Base-by-base conservation (phyloP, 768 basidiomycete genomes). In the Coprinopsis sp. region DNA sequence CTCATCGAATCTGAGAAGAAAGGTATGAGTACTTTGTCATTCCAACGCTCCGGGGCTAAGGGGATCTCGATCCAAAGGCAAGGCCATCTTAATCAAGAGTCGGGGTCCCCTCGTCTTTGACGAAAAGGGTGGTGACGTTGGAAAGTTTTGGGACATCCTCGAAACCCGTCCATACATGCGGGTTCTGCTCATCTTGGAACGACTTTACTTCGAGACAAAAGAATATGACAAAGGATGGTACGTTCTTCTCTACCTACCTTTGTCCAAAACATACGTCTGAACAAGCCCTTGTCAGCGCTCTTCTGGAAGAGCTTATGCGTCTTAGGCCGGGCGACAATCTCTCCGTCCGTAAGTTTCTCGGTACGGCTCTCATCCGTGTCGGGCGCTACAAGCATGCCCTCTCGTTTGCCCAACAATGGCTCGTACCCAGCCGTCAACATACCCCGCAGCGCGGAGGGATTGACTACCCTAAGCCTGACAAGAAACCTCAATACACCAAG, bases 131-230 rank as follows among this genome's bases (percentile, higher is more conserved):
- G 51, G 58, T 6, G 42, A 57, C 21, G 66, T 68, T 4, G 70
- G 69, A 7, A 50, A 55, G 5, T 76, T 71, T 51, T 69, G 65
- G 64, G 49, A 50, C 13, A 55, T 72, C 6, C 33, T 68, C 6
- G 63, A 67, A 49, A 72, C 73, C 6, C 61, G 72, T 0, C 74
- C 71, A 6, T 74, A 75, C 51, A 73, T 74, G 68, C 69, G 72
- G 7, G 59, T 73, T 6, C 56, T 73, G 6, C 65, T 68, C 44
- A 66, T 68, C 1, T 58, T 67, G 7, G 67, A 68, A 0, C 59
- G 66, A 0, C 24, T 67, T 3, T 63, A 65, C 33, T 63, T 67
- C 45, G 65, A 69, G 37, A 58, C 54, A 11, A 51, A 57, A 29
- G 52, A 61, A 13, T 72, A 64, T 44, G 46, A 54, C 6, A 60